Conservation (phyloP, 345 rosid species). For the Sisymbrium altissimum region DNA sequence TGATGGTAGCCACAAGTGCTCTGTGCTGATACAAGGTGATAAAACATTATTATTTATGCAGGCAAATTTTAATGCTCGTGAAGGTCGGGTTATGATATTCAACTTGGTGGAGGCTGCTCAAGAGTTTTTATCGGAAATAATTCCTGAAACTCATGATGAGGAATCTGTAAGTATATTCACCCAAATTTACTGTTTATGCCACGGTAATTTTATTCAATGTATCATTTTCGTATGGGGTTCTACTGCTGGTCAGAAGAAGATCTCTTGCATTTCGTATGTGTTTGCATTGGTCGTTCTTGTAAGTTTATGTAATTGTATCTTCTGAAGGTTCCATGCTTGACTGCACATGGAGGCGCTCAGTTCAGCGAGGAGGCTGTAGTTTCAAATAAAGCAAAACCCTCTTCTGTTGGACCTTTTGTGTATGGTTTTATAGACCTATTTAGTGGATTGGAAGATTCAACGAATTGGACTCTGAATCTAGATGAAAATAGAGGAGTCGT, state of each 20-base stretch:
- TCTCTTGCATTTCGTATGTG: neutral
- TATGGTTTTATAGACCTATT: constrained; percentile 87
- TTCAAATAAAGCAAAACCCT: constrained; percentile 44
- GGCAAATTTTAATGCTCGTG: constrained; percentile 86
- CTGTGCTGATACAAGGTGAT: neutral
- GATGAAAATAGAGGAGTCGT: constrained; percentile 53
- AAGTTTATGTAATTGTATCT: constrained; percentile 10
- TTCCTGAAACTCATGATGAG: constrained; percentile 45
- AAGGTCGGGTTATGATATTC: constrained; percentile 94
- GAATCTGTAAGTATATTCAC: constrained; percentile 52
- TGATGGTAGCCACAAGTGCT: neutral
- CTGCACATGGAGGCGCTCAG: constrained; percentile 37
- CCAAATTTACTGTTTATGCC: constrained; percentile 2
- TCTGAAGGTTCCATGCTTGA: constrained; percentile 46
- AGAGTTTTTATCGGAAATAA: constrained; percentile 85
- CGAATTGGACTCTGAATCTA: constrained; percentile 68
- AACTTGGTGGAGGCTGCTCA: constrained; percentile 98
- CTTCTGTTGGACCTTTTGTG: constrained; percentile 59
- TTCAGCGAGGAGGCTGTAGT: constrained; percentile 42
- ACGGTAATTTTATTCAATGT: neutral
- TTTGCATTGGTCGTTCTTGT: constrained; percentile 6
- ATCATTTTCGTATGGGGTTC: neutral
- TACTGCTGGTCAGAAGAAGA: neutral
- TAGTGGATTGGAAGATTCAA: constrained; percentile 74
- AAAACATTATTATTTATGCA: constrained; percentile 25